Base-by-base conservation (phyloP, 345 rosid genomes). In the Lepidium aucheri region DNA sequence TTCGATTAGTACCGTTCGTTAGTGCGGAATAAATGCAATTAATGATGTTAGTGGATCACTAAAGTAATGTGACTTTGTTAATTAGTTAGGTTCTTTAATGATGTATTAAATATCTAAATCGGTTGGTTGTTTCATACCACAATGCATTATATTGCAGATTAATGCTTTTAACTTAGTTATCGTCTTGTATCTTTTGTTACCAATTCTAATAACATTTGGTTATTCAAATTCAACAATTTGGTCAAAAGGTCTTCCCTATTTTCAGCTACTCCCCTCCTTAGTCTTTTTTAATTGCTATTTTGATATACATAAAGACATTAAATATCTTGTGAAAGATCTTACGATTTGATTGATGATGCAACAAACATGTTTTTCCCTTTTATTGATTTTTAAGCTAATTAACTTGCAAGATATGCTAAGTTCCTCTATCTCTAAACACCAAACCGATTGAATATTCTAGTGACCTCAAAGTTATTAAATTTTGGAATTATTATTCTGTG, bases 1-100 rank as follows among this genome's bases (percentile, higher is more conserved):
- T 56, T 36, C 32, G 13, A 22, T 34, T 28, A 57, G 12, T 36
- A 47, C 56, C 39, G 49, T 67, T 67, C 39, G 49, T 67, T 67
- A 36, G 57, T 46, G 72, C 22, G 15, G 52, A 46, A 47, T 46
- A 16, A 36, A 68, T 39, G 59, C 40, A 28, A 50, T 18, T 39
- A 49, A 28, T 49, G 34, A 59, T 58, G 52, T 17, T 49, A 68
- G 42, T 58, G 58, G 50, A 15, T 47, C 24, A 11, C 26, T 36
- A 36, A 14, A n/a, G 36, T 63, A 26, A 26, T 26, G 30, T 4
- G 30, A 26, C 30, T 26, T 26, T 26, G 30, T 26, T 4, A 26
- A 4, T 26, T 26, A 26, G 30, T 26, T 4, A 26, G 30, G 30
- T 26, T 26, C 4, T 26, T 26, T 26, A 26, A 26, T 26, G 30